A percentile compares a stretch with the other conserved stretches of the same genome.
phyloP scores from a whole-genome alignment of 345 rosid genomes.

The Eucalyptus marginata region DNA sequence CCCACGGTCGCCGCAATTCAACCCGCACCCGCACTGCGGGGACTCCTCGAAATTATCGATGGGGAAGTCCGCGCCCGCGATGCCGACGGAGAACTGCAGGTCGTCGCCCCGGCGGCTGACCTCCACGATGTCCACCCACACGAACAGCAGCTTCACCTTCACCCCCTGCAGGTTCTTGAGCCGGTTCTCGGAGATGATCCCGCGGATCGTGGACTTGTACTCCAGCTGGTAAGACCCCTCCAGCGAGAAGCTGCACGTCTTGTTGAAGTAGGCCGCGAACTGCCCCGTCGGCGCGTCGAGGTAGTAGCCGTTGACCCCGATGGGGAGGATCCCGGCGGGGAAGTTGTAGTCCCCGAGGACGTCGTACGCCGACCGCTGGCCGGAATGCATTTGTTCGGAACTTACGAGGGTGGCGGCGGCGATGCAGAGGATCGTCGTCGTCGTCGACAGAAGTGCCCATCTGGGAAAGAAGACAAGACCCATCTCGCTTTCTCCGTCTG shows the following conservation, averaged over 20 bases:
- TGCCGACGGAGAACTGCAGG: constrained; percentile 55
- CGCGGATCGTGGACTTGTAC: constrained; percentile 35
- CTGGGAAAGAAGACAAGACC: not conserved
- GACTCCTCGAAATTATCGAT: constrained; percentile 52
- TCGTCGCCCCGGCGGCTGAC: constrained; percentile 37
- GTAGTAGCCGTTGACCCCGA: constrained; percentile 35
- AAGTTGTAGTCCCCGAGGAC: constrained; percentile 23
- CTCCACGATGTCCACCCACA: constrained; percentile 57
- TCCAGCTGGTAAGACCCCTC: constrained; percentile 49
- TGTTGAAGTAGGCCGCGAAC: constrained; percentile 39
- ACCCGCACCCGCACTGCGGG: constrained; percentile 88
- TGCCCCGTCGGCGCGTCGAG: constrained; percentile 31
- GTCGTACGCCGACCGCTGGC: constrained; percentile 35
- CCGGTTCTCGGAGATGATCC: constrained; percentile 27
- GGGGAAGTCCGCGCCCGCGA: constrained; percentile 50
- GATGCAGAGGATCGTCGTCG: not conserved
- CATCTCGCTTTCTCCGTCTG: not conserved
- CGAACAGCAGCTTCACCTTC: constrained; percentile 44
- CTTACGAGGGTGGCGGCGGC: not conserved
- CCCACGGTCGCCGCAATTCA: constrained; percentile 25
- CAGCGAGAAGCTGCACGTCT: constrained; percentile 45
- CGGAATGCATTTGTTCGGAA: not conserved
- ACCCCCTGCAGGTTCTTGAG: constrained; percentile 38
- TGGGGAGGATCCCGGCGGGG: constrained; percentile 49
- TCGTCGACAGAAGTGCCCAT: not conserved